Evolutionary conservation across 2,329 filamentous ascomycete species (phyloP), one percentile per base, ranked within the genome.

Genomic region (Salinomyces thailandicus): DNA sequence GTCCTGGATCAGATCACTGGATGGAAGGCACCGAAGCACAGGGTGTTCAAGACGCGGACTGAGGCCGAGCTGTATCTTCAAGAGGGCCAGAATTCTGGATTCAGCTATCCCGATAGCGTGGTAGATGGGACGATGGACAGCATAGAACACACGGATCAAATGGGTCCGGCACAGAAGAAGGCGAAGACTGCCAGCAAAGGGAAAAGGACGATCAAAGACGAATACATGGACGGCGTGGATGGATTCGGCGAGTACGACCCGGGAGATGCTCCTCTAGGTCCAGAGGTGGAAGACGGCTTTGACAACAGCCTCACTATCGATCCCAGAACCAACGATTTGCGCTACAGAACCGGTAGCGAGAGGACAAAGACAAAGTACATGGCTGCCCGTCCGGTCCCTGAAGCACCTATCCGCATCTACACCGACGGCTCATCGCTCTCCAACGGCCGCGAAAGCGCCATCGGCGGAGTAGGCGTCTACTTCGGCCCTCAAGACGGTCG

Each of bases 31-130:
- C 73, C 73, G 7, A 73, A 71, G 41, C 74, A 68, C 38, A 63
- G 64, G 47, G 55, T 53, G 9, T 72, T 71, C 43, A 51, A 60
- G 18, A 68, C 63, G 7, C 50, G 53, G 15, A 68, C 67, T 37
- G 85, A 93, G 57, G 89, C 89, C 0, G 76, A 89, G 52, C 74
- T 74, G 14, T 95, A 82, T 55, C 81, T 94, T 33, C 64, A 59
- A 22, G 58, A 55, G 26, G 48, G 45, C 5, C 35, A 37, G 30
- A 13, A 41, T 29, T 34, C 27, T 16, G 17, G 20, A 5, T 26
- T 26, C 22, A n/a, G 17, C 20, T 5, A 31, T 20, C 19, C 19
- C 18, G 20, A 27, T 26, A n/a, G n/a, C n/a, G n/a, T n/a, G n/a
- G n/a, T n/a, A 6, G 36, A 43, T 29, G 31, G 38, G 8, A 26